Percentiles rank a stretch among this genome's conserved stretches.
Conservation (phyloP, 176 grass and related monocot genomes). For the Tuctoria greenei region DNA sequence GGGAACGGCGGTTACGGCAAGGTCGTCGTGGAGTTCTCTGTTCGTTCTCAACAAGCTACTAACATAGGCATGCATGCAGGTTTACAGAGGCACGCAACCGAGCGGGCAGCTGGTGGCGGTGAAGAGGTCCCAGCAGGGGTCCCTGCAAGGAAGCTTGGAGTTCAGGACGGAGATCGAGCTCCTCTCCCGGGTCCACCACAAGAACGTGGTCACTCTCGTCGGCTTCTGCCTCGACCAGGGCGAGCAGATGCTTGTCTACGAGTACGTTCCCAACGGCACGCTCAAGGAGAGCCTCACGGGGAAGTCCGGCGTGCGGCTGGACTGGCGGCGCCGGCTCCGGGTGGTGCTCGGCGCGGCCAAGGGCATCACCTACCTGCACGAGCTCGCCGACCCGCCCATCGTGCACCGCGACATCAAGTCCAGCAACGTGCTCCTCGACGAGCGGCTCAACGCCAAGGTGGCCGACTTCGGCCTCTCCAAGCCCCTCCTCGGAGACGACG, state of each 20-base stretch:
- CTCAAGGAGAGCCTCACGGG: slow-evolving; percentile 84
- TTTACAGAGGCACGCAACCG: slow-evolving; percentile 60
- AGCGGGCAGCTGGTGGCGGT: slow-evolving; percentile 71
- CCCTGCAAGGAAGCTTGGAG: slow-evolving; percentile 62
- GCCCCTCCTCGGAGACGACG: slow-evolving; percentile 47
- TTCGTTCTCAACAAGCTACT: too few relatives aligned
- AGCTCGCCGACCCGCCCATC: slow-evolving; percentile 80
- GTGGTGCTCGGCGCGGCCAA: slow-evolving; percentile 67
- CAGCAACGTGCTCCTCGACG: slow-evolving; percentile 81
- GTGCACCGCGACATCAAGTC: slow-evolving; percentile 91
- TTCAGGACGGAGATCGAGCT: slow-evolving; percentile 86
- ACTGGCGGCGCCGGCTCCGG: slow-evolving; percentile 67
- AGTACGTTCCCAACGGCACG: slow-evolving; percentile 80
- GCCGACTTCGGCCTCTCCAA: slow-evolving; percentile 87
- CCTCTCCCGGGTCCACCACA: slow-evolving; percentile 78
- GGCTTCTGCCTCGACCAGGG: slow-evolving; percentile 80
- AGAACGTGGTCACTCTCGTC: slow-evolving; percentile 78
- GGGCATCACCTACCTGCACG: slow-evolving; percentile 79
- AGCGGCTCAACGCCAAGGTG: slow-evolving; percentile 79
- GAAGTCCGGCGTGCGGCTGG: slow-evolving; percentile 72
- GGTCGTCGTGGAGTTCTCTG: too few relatives aligned
- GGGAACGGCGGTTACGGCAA: slow-evolving; percentile 73
- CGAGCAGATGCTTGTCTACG: slow-evolving; percentile 80
- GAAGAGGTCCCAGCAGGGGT: slow-evolving; percentile 67
- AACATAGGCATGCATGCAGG: too few relatives aligned